These are phyloP conservation scores for Durotheca rogersii DNA, from an alignment of 495 filamentous ascomycete genomes.

Conservation along the genomic window DNA sequence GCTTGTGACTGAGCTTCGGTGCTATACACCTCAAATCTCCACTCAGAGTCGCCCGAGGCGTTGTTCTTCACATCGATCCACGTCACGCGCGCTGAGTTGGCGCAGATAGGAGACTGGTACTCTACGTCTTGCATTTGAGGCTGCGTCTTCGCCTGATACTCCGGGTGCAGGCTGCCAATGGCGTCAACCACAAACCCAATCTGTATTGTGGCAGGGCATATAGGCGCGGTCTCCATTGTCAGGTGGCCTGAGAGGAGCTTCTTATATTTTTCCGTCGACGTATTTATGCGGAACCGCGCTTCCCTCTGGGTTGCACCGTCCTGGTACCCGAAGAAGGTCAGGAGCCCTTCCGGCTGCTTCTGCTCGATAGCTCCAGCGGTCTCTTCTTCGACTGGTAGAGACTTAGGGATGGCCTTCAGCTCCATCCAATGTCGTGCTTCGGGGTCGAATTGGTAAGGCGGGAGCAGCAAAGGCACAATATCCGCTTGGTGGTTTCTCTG, in stretches of 20 bases:
- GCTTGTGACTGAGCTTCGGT: constrained; percentile 1
- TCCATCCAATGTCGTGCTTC: constrained; percentile 34
- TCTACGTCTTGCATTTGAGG: constrained; percentile 14
- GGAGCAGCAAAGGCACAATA: constrained; percentile 29
- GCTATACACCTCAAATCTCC: constrained; percentile 14
- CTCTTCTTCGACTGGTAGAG: not conserved
- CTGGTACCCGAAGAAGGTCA: constrained; percentile 44
- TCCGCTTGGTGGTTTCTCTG: not conserved
- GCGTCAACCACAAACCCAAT: constrained; percentile 13
- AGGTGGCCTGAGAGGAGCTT: constrained; percentile 44
- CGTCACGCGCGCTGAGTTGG: constrained; percentile 2
- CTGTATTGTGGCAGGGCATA: constrained; percentile 48
- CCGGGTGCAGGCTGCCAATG: constrained; percentile 3
- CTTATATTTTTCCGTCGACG: constrained; percentile 36
- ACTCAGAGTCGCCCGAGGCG: not conserved
- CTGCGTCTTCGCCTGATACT: not conserved
- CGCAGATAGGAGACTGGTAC: constrained; percentile 15
- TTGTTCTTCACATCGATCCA: constrained; percentile 11
- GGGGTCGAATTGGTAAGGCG: constrained; percentile 43
- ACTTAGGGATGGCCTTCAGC: constrained; percentile 14
- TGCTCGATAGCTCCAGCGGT: not conserved
- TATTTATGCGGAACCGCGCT: constrained; percentile 51
- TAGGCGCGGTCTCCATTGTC: constrained; percentile 46
- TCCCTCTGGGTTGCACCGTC: constrained; percentile 28
- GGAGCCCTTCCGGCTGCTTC: constrained; percentile 27